Evolutionary conservation across 176 grass and related monocot genomes (phyloP).

Genomic region (Rhynchospora pubera): DNA sequence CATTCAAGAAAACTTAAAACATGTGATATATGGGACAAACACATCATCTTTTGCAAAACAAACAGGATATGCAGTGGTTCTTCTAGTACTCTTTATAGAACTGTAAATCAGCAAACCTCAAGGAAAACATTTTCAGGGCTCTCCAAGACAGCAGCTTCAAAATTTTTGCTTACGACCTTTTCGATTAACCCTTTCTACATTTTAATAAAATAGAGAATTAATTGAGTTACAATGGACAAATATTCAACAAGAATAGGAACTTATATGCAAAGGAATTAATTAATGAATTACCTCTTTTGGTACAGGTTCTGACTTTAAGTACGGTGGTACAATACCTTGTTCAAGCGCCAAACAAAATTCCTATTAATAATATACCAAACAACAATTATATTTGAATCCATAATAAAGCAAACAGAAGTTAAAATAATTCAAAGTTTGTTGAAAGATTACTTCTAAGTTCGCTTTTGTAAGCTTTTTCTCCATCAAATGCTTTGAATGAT

Average conservation of each 20-base stretch:
- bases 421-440: background rate
- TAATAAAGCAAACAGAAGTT: background rate
- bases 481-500: conserved; percentile 35
- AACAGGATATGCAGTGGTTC: background rate
- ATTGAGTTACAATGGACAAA: background rate
- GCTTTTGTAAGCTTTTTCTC: conserved; percentile 31
- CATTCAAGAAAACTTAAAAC: background rate
- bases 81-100: background rate
- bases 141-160: conserved; percentile 36
- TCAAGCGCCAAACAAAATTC: conserved; percentile 37
- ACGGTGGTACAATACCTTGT: conserved; percentile 23
- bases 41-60: background rate
- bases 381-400: background rate
- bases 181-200: conserved; percentile 31
- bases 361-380: background rate
- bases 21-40: background rate
- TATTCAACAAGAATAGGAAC: background rate
- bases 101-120: conserved; percentile 25
- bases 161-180: conserved; percentile 44
- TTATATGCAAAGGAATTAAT: background rate
- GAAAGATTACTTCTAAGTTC: conserved; percentile 30
- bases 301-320: conserved; percentile 39
- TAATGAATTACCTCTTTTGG: conserved; percentile 30
- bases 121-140: conserved; percentile 38
- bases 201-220: background rate